These are phyloP conservation scores for Verbascum thapsus DNA, from an alignment of 257 asterid species.

Conservation along the genomic window DNA sequence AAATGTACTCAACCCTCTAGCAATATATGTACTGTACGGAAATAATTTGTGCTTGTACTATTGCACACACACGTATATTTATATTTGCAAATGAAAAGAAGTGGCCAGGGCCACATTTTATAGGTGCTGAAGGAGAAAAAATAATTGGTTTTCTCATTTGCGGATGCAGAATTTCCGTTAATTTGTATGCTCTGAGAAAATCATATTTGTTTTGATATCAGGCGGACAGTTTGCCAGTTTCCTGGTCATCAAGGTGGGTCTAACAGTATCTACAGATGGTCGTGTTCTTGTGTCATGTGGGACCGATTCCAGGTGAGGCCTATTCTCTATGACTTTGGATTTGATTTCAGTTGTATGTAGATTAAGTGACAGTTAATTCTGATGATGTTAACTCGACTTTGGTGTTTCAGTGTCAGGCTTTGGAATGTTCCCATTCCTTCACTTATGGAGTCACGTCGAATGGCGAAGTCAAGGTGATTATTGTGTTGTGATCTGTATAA, in stretches of 20 bases:
- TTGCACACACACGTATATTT: neutral
- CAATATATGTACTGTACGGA: neutral
- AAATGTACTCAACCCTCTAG: neutral
- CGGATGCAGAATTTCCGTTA: neutral
- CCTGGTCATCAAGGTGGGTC: constrained; percentile 98
- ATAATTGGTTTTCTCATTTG: neutral
- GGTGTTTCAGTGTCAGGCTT: constrained; percentile 71
- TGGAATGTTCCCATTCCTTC: constrained; percentile 82
- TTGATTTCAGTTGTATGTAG: neutral
- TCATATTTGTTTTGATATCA: constrained; percentile 32
- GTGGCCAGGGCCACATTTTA: neutral
- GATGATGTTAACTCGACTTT: constrained; percentile 26
- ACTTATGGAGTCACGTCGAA: constrained; percentile 40
- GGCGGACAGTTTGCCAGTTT: constrained; percentile 86
- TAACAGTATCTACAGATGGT: constrained; percentile 90
- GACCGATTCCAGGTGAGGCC: constrained; percentile 87
- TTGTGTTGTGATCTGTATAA: constrained; percentile 15
- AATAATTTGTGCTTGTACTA: neutral
- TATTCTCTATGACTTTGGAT: constrained; percentile 13
- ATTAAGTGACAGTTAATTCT: constrained; percentile 18
- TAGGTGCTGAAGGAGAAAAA: constrained; percentile 9
- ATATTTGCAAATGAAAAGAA: neutral
- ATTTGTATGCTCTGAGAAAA: constrained; percentile 15
- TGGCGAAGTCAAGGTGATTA: constrained; percentile 54
- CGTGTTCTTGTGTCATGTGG: constrained; percentile 91